Percentiles rank a stretch among this genome's conserved stretches.
These are phyloP conservation scores for Alternaria ethzedia DNA, from an alignment of 2,329 filamentous ascomycete species.

Conservation along the genomic window DNA sequence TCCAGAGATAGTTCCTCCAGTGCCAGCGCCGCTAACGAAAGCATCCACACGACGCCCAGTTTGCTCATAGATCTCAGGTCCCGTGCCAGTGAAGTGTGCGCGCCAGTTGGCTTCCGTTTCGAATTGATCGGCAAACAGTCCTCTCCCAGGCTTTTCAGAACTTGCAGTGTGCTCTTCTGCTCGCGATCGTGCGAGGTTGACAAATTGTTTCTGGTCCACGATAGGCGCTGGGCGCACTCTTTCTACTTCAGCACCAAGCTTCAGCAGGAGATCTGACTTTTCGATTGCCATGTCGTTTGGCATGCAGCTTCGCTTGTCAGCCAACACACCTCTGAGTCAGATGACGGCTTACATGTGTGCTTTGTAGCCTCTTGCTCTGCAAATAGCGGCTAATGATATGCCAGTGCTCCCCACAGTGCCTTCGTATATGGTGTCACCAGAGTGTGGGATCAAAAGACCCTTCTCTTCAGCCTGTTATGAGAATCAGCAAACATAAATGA, in stretches of 20 bases:
- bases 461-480: constrained; percentile 71
- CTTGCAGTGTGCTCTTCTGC: constrained; percentile 74
- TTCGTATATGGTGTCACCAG: constrained; percentile 95
- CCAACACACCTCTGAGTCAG: neutral
- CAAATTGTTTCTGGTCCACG: constrained; percentile 90
- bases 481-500: constrained; percentile 8
- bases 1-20: constrained; percentile 90
- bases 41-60: constrained; percentile 77
- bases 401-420: constrained; percentile 96
- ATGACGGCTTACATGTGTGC: constrained; percentile 74
- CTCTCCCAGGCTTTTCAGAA: constrained; percentile 67
- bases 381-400: constrained; percentile 89
- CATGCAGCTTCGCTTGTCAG: constrained; percentile 71
- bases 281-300: constrained; percentile 87
- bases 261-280: constrained; percentile 86
- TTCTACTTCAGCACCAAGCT: constrained; percentile 92
- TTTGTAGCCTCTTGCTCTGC: constrained; percentile 84
- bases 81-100: constrained; percentile 82
- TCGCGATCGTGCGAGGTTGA: constrained; percentile 83
- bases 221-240: constrained; percentile 90
- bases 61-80: constrained; percentile 87
- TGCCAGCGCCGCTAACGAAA: constrained; percentile 92
- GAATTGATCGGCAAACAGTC: constrained; percentile 97
- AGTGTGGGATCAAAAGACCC: constrained; percentile 76
- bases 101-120: constrained; percentile 88